Base-by-base conservation (phyloP, 1,139 yeast genomes). In the Hanseniaspora uvarum region DNA sequence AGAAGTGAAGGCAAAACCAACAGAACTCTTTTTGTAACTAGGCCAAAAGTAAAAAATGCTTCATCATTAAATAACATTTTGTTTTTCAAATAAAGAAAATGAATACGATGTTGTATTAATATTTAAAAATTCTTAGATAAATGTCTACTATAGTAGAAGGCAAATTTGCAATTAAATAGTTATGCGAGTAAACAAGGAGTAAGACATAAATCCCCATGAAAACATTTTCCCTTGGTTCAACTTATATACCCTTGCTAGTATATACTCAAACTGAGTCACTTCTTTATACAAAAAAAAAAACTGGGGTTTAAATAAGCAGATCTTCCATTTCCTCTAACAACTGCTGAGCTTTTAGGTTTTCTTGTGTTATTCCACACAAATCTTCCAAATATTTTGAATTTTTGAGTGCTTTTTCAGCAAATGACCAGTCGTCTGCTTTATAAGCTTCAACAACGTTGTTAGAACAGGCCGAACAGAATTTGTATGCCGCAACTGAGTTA, bases 391-490 rank as follows among this genome's bases (percentile, higher is more conserved):
- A 84, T 31, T 71, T 73, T 1, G 81, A 70, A 59, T 85, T 80
- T 58, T 80, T 73, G 47, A 92, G 70, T 19, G 96, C 92, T 14
- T 66, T 65, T 60, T 73, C 73, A 2, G 92, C 83, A 71, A 92
- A 92, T 5, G 77, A 79, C 97, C 97, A 92, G 0, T 88, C 89
- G 0, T 72, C 67, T 2, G 64, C 59, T 18, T 65, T 59, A 69
- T 74, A 86, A 8, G 72, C 73, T 0, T 71, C 66, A 0, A 84
- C 61, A 3, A 92, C 82, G 0, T 71, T 60, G 0, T 66, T 59
- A 0, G 95, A 85, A 62, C 98, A 92, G 0, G 92, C 98, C 0
- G 96, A 83, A 65, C 98, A 92, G 60, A 77, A 74, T 37, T 74
- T 71, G 66, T 84, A 92, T 28, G 81, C 80, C 0, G 88, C 87